These are phyloP conservation scores for Mycena chlorophos DNA, from an alignment of 768 basidiomycete genomes.

Conservation along the genomic window DNA sequence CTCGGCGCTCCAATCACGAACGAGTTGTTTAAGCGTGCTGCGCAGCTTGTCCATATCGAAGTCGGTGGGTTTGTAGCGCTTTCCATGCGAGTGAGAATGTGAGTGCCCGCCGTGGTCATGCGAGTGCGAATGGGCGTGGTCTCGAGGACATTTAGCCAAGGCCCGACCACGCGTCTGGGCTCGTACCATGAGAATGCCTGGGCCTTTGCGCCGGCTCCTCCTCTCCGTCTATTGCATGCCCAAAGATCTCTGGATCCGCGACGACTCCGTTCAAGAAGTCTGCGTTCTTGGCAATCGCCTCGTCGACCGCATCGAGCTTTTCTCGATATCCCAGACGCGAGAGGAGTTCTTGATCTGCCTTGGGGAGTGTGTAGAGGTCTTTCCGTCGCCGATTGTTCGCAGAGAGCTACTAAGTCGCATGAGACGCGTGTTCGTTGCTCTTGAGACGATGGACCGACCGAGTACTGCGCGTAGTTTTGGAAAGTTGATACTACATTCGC, in stretches of 20 bases:
- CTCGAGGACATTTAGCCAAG: too few species aligned
- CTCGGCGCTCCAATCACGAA: slow-evolving; percentile 91
- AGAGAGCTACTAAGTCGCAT: slow-evolving; percentile 38
- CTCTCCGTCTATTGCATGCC: slow-evolving; percentile 42
- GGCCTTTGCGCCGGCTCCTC: slow-evolving; percentile 1
- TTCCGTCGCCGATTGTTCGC: slow-evolving; percentile 68
- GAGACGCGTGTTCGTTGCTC: background rate
- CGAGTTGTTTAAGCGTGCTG: slow-evolving; percentile 90
- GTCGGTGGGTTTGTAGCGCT: slow-evolving; percentile 56
- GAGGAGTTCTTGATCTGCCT: slow-evolving; percentile 68
- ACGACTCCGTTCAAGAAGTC: slow-evolving; percentile 75
- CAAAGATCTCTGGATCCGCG: slow-evolving; percentile 80
- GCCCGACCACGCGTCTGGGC: slow-evolving; percentile 8
- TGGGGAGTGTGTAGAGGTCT: slow-evolving; percentile 71
- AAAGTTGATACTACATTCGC: slow-evolving; percentile 75
- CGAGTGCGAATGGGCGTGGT: slow-evolving; percentile 30
- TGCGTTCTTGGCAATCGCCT: slow-evolving; percentile 78
- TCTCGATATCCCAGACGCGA: slow-evolving; percentile 69
- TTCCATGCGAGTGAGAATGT: slow-evolving; percentile 32
- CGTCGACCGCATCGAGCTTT: slow-evolving; percentile 78
- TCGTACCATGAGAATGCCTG: slow-evolving; percentile 22
- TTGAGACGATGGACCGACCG: slow-evolving; percentile 45
- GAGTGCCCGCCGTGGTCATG: slow-evolving; percentile 26
- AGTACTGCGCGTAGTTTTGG: slow-evolving; percentile 71
- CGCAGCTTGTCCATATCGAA: slow-evolving; percentile 88